Evolutionary conservation across 2,329 filamentous ascomycete genomes (phyloP).

Genomic region (Penicillium sumatraense): DNA sequence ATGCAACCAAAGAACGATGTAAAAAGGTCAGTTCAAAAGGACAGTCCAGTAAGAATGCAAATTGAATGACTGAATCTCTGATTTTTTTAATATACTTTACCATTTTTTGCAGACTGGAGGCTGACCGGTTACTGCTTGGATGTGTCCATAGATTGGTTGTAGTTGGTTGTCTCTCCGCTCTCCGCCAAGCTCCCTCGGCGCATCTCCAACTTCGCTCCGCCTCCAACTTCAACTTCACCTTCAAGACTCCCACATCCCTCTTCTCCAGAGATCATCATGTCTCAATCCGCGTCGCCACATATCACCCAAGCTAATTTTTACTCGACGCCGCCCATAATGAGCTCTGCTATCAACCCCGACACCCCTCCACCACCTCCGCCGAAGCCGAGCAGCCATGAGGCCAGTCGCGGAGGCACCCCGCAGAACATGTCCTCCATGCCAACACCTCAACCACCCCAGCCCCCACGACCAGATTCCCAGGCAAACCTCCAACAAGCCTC

Average conservation of each 20-base stretch:
- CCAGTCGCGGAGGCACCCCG: constrained; percentile 70
- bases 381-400: constrained; percentile 71
- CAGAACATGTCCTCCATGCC: constrained; percentile 51
- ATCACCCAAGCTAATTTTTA: constrained; percentile 30
- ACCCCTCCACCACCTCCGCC: constrained; percentile 72
- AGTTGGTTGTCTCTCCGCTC: too few relatives aligned
- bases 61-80: too few relatives aligned
- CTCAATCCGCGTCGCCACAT: constrained; percentile 30
- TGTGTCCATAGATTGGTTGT: too few relatives aligned
- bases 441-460: constrained; percentile 46
- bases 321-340: constrained; percentile 25
- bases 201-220: constrained; percentile 12
- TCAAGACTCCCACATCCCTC: constrained; percentile 11
- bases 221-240: not conserved
- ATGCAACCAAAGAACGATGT: too few relatives aligned
- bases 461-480: constrained; percentile 28
- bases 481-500: constrained; percentile 13
- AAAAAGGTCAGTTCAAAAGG: too few relatives aligned
- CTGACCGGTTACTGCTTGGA: too few relatives aligned
- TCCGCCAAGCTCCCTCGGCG: constrained; percentile 21
- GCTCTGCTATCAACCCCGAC: constrained; percentile 50
- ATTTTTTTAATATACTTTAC: too few relatives aligned
- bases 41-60: too few relatives aligned
- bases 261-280: constrained; percentile 23
- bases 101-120: too few relatives aligned